Percentiles rank a stretch among this genome's conserved stretches.
phyloP scores from a whole-genome alignment of 2,329 filamentous ascomycete species.

The Cordyceps pruinosa region DNA sequence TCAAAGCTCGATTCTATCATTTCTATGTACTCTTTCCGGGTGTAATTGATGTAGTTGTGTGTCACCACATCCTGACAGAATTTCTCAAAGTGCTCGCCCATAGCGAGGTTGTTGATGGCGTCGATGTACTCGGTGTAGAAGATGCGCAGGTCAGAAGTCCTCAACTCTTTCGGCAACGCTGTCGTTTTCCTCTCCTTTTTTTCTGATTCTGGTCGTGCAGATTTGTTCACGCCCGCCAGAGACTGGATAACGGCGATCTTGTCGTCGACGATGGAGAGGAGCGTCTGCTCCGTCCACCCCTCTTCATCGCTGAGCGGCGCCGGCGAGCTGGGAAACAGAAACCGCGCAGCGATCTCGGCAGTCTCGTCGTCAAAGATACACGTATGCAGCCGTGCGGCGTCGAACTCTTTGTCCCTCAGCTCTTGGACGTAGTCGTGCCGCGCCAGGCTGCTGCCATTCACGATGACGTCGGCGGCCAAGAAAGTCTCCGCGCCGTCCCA shows the following conservation, averaged over 20 bases:
- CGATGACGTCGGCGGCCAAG: neutral
- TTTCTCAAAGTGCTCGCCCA: slow-evolving; percentile 18
- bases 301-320: neutral
- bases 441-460: neutral
- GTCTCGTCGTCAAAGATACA: neutral
- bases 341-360: neutral
- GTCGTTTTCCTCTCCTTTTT: neutral
- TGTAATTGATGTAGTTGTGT: slow-evolving; percentile 24
- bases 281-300: neutral
- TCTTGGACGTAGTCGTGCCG: neutral
- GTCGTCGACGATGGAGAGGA: neutral
- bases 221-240: neutral
- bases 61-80: slow-evolving; percentile 23
- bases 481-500: neutral
- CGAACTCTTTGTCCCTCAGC: neutral
- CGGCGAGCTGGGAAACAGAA: neutral
- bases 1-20: slow-evolving; percentile 24
- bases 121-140: slow-evolving; percentile 25
- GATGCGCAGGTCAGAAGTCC: neutral
- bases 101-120: slow-evolving; percentile 26
- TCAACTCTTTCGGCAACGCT: neutral
- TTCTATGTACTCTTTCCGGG: slow-evolving; percentile 20
- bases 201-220: too few species aligned
- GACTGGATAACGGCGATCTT: neutral
- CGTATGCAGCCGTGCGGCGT: neutral